Evolutionary conservation across 805 yeast genomes (phyloP).

Genomic region (Wickerhamiella qilinensis): DNA sequence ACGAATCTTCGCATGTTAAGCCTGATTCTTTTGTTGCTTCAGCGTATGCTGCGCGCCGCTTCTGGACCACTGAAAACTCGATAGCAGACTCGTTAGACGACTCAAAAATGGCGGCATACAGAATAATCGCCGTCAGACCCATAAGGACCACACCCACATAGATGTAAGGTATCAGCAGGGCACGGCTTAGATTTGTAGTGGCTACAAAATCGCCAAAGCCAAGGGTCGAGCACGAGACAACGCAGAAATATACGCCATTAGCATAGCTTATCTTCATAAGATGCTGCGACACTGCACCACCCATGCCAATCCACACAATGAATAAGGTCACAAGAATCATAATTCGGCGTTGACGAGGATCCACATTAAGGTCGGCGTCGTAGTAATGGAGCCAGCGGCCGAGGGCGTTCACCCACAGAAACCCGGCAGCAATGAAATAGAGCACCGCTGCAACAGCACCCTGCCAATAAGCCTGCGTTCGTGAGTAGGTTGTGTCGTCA

Average conservation of each 20-base stretch:
- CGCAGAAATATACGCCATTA: slow-evolving; percentile 54
- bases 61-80: background rate
- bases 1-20: background rate
- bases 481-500: slow-evolving; percentile 11
- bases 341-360: slow-evolving; percentile 50
- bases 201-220: slow-evolving; percentile 72
- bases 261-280: slow-evolving; percentile 39
- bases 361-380: slow-evolving; percentile 43
- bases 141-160: slow-evolving; percentile 53
- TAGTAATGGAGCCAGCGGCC: slow-evolving; percentile 32
- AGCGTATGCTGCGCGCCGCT: background rate
- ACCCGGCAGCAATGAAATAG: slow-evolving; percentile 40
- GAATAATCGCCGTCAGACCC: slow-evolving; percentile 41
- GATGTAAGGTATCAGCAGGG: slow-evolving; percentile 45
- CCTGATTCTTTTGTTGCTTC: background rate
- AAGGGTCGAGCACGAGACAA: slow-evolving; percentile 58
- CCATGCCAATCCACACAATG: slow-evolving; percentile 56
- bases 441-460: slow-evolving; percentile 50
- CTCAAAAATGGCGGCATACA: slow-evolving; percentile 7
- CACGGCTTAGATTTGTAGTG: slow-evolving; percentile 33
- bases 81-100: slow-evolving; percentile 3
- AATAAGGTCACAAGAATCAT: slow-evolving; percentile 55
- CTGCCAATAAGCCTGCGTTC: slow-evolving; percentile 64
- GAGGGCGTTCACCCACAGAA: slow-evolving; percentile 39
- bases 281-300: slow-evolving; percentile 41